Percentiles rank a stretch among this genome's conserved stretches.
These are phyloP conservation scores for Cystobasidium pallidum DNA, from an alignment of 1,284 basidiomycete species.

Conservation along the genomic window DNA sequence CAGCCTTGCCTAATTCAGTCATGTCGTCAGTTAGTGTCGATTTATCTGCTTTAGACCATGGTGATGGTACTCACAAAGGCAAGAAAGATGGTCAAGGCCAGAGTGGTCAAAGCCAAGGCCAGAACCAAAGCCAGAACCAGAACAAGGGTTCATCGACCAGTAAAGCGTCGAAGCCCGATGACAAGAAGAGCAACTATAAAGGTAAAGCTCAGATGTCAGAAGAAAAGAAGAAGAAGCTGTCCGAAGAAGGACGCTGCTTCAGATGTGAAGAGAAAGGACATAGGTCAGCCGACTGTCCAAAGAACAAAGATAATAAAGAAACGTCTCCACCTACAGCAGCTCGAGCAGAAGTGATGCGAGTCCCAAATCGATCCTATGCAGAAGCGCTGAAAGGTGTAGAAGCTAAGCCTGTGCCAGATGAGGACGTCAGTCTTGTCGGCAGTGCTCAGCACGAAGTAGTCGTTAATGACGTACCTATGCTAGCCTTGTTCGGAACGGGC, in stretches of 20 bases:
- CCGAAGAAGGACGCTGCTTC: background rate
- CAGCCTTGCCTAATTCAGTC: no score
- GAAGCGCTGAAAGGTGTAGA: background rate
- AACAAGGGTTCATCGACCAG: background rate
- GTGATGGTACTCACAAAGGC: no score
- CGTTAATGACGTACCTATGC: background rate
- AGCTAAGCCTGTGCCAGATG: background rate
- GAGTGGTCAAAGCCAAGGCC: no score
- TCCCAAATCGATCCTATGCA: background rate
- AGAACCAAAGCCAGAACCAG: background rate
- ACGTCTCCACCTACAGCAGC: background rate
- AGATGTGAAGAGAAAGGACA: background rate
- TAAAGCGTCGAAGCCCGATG: background rate
- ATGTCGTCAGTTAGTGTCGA: no score
- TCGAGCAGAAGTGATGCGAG: background rate
- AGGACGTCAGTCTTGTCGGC: background rate
- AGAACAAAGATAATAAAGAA: constrained; percentile 4
- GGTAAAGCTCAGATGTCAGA: background rate
- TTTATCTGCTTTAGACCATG: no score
- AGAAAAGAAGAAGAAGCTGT: background rate
- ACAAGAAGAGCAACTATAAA: background rate
- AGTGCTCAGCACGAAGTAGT: background rate
- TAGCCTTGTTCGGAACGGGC: background rate
- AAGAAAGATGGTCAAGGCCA: no score
- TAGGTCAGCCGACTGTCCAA: background rate